phyloP scores from a whole-genome alignment of 139 green algal species.

The Chlamydomonas sp. region DNA sequence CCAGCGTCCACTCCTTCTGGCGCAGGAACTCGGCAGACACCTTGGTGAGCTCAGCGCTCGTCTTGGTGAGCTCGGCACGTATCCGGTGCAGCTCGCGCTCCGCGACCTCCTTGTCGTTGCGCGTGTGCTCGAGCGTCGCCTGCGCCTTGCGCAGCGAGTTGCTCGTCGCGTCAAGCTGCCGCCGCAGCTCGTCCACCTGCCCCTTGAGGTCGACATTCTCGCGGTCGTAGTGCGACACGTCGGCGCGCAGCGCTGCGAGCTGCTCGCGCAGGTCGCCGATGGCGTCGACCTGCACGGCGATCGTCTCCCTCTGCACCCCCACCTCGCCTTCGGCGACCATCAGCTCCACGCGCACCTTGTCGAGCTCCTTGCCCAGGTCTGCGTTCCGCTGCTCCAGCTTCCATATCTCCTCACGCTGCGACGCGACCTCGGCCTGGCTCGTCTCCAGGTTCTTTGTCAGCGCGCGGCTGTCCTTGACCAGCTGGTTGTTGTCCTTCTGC shows the following conservation, averaged over 20 bases:
- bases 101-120: slow-evolving; percentile 14
- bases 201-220: slow-evolving; percentile 10
- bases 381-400: slow-evolving; percentile 31
- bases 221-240: slow-evolving; percentile 15
- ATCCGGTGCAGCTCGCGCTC: slow-evolving; percentile 6
- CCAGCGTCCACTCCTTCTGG: neutral
- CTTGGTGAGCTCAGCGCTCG: slow-evolving; percentile 20
- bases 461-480: slow-evolving; percentile 9
- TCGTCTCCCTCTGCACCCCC: too few relatives aligned
- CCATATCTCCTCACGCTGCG: slow-evolving; percentile 31
- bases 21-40: neutral
- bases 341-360: slow-evolving; percentile 23
- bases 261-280: neutral
- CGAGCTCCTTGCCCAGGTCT: slow-evolving; percentile 26
- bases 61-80: neutral
- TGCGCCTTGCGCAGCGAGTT: slow-evolving; percentile 6
- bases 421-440: slow-evolving; percentile 6
- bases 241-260: slow-evolving; percentile 16
- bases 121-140: neutral
- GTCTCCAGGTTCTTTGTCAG: slow-evolving; percentile 15
- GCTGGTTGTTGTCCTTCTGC: slow-evolving; percentile 6
- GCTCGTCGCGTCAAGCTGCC: slow-evolving; percentile 6
- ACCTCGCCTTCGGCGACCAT: neutral
- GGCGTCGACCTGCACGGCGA: too few relatives aligned
- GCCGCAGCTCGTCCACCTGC: slow-evolving; percentile 10